These are phyloP conservation scores for sunflower (Helianthus annuus) DNA, from an alignment of 129 eudicot genomes.

Conservation along the genomic window HanXRQr2.0-SUNRISE NC_035445.2:66736781-66737280, in stretches of 20 bases:
- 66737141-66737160: constrained; percentile 92
- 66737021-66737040: neutral
- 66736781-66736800: constrained; percentile 12
- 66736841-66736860: constrained; percentile 51
- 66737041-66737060: neutral
- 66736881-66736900: neutral
- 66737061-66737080: neutral
- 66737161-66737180: constrained; percentile 30
- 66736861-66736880: neutral
- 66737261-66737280: too few relatives aligned
- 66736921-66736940: constrained; percentile 76
- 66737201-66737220: constrained; percentile 1
- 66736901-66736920: neutral
- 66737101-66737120: constrained; percentile 2
- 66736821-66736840: constrained; percentile 80
- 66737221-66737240: neutral
- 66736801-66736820: constrained; percentile 95
- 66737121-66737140: constrained; percentile 82
- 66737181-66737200: constrained; percentile 13
- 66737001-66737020: constrained; percentile 59
- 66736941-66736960: constrained; percentile 83
- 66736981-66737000: constrained; percentile 73
- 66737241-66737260: too few relatives aligned
- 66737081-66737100: neutral
- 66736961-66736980: constrained; percentile 91